Percentiles rank a stretch among this genome's conserved stretches.
phyloP scores from a whole-genome alignment of 1,284 basidiomycete species.

The Moesziomyces antarcticus region DNA sequence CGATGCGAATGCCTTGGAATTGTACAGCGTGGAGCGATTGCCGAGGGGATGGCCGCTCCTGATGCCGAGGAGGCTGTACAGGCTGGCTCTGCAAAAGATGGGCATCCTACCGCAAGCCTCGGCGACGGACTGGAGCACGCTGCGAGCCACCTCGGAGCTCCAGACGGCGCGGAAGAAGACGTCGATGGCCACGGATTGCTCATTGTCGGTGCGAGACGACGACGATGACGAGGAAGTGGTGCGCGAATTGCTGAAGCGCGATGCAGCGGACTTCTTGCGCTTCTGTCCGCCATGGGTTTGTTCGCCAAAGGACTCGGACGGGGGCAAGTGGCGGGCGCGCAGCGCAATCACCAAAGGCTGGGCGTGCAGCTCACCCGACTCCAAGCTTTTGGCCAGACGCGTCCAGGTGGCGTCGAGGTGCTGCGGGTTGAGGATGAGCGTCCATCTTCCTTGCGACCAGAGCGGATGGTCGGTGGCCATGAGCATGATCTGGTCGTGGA shows the following conservation, averaged over 20 bases:
- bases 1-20: slow-evolving; percentile 13
- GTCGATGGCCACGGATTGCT: slow-evolving; percentile 22
- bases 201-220: neutral
- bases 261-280: slow-evolving; percentile 14
- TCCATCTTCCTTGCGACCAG: slow-evolving; percentile 37
- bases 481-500: slow-evolving; percentile 29
- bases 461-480: slow-evolving; percentile 18
- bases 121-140: slow-evolving; percentile 21
- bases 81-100: slow-evolving; percentile 26
- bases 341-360: slow-evolving; percentile 19
- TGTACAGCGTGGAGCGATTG: slow-evolving; percentile 15
- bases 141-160: slow-evolving; percentile 18
- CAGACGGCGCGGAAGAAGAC: slow-evolving; percentile 24
- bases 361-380: slow-evolving; percentile 12
- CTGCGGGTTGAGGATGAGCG: slow-evolving; percentile 13
- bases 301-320: slow-evolving; percentile 6
- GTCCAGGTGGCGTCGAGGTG: slow-evolving; percentile 18
- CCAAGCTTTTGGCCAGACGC: slow-evolving; percentile 18
- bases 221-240: neutral
- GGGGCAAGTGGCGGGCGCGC: slow-evolving; percentile 19
- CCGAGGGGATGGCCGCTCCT: slow-evolving; percentile 12
- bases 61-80: slow-evolving; percentile 29
- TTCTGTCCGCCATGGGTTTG: neutral
- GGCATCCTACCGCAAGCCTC: slow-evolving; percentile 20
- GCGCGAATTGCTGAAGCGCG: slow-evolving; percentile 4